Percentiles rank a stretch among this genome's conserved stretches.
phyloP scores from a whole-genome alignment of 2,329 filamentous ascomycete species.

The Diaporthe amygdali region DNA sequence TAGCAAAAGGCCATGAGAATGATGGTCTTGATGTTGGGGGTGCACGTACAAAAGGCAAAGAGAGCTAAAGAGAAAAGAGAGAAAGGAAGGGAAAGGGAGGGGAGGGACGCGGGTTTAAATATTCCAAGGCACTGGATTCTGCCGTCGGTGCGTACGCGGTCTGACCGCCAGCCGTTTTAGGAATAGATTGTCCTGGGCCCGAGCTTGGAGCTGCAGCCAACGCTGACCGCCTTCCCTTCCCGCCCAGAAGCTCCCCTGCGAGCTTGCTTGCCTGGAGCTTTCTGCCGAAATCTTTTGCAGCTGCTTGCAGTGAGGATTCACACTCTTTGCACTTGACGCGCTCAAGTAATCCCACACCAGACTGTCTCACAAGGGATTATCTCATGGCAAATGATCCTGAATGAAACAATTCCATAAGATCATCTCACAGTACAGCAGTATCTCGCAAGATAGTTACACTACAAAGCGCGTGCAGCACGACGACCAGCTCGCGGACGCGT shows the following conservation, averaged over 20 bases:
- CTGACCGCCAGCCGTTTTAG: neutral
- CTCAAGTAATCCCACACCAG: no score
- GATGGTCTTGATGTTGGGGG: neutral
- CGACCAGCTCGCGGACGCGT: no score
- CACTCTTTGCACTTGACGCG: neutral
- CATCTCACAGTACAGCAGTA: no score
- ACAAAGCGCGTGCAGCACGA: no score
- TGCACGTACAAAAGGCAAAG: constrained; percentile 13
- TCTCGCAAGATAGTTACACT: no score
- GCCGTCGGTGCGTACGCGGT: neutral
- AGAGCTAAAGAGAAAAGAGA: constrained; percentile 5
- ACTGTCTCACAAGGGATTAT: no score
- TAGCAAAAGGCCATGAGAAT: neutral
- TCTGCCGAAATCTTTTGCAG: constrained; percentile 3
- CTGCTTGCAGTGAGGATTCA: neutral
- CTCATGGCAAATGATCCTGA: no score
- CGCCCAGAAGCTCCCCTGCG: neutral
- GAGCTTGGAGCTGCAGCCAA: neutral
- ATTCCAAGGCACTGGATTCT: neutral
- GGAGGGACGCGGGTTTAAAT: neutral
- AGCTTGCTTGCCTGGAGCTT: neutral
- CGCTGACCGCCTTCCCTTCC: neutral
- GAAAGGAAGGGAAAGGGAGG: neutral
- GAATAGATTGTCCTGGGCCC: neutral
- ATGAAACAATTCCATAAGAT: no score